Evolutionary conservation across 192 early-diverging fungal species (phyloP).

Genomic region (Chytriomyces hyalinus): DNA sequence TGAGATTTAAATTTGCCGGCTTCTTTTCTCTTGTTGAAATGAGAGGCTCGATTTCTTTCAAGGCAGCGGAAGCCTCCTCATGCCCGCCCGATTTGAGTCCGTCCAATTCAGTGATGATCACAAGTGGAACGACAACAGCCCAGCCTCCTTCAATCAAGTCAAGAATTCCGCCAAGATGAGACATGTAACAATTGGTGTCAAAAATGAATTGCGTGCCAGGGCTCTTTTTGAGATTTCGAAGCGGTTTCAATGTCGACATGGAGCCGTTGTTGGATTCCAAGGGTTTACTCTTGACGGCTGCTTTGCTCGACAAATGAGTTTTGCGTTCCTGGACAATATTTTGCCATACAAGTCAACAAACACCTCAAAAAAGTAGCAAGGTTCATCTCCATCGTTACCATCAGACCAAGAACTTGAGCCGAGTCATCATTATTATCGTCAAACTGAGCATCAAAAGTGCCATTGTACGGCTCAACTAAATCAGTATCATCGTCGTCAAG

Average conservation of each 20-base stretch:
- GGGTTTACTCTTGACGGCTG: background rate
- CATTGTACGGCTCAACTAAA: background rate
- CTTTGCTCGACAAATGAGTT: slow-evolving; percentile 8
- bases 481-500: no score
- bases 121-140: slow-evolving; percentile 22
- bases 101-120: slow-evolving; percentile 50
- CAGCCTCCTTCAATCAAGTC: slow-evolving; percentile 13
- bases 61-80: slow-evolving; percentile 20
- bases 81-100: slow-evolving; percentile 33
- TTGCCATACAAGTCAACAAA: background rate
- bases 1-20: slow-evolving; percentile 36
- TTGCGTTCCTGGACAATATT: slow-evolving; percentile 15
- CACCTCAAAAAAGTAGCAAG: background rate
- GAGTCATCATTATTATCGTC: background rate
- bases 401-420: slow-evolving; percentile 1
- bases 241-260: background rate
- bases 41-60: slow-evolving; percentile 23
- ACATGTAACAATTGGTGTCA: slow-evolving; percentile 42
- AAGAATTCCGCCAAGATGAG: background rate
- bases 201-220: slow-evolving; percentile 20
- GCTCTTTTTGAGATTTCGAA: slow-evolving; percentile 1
- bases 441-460: background rate
- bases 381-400: background rate
- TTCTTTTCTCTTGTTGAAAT: slow-evolving; percentile 13
- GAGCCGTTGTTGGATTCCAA: background rate